Evolutionary conservation across 192 early-diverging fungal genomes (phyloP).

Genomic region (Gigaspora rosea): DNA sequence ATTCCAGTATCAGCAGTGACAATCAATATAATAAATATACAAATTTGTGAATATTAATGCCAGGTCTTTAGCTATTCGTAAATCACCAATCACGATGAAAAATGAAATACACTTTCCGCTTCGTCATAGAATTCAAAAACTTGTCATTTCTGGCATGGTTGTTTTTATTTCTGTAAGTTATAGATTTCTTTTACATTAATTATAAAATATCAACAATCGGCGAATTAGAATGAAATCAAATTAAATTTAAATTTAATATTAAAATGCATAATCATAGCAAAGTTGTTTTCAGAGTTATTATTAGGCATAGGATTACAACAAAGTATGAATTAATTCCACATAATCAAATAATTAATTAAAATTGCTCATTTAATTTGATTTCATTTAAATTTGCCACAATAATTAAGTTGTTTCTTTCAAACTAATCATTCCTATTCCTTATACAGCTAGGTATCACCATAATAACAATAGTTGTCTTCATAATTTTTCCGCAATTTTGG

Average conservation of each 20-base stretch:
- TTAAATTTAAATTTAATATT: not conserved
- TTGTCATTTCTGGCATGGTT: conserved; percentile 43
- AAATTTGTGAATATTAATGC: not conserved
- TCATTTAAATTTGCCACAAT: too few relatives aligned
- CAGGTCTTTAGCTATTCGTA: conserved; percentile 25
- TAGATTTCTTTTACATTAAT: not conserved
- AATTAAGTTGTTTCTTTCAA: too few relatives aligned
- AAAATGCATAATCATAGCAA: not conserved
- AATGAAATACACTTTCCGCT: conserved; percentile 49
- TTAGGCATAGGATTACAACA: too few relatives aligned
- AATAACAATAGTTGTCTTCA: conserved; percentile 43
- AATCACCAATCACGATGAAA: conserved; percentile 57
- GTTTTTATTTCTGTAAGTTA: conserved; percentile 47
- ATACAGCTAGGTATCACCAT: conserved; percentile 47
- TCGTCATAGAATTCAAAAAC: conserved; percentile 37
- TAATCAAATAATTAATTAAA: too few relatives aligned
- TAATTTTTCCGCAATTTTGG: conserved; percentile 31
- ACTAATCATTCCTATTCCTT: not conserved
- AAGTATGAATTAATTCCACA: too few relatives aligned
- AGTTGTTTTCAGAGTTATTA: not conserved
- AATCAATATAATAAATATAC: not conserved
- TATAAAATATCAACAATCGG: not conserved
- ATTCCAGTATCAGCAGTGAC: too few relatives aligned
- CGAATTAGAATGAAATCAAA: not conserved
- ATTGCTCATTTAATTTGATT: too few relatives aligned